Evolutionary conservation across 441 rosid genomes (phyloP), one percentile per base, ranked within the genome.

Genomic region (Pelargonium fulgidum): DNA sequence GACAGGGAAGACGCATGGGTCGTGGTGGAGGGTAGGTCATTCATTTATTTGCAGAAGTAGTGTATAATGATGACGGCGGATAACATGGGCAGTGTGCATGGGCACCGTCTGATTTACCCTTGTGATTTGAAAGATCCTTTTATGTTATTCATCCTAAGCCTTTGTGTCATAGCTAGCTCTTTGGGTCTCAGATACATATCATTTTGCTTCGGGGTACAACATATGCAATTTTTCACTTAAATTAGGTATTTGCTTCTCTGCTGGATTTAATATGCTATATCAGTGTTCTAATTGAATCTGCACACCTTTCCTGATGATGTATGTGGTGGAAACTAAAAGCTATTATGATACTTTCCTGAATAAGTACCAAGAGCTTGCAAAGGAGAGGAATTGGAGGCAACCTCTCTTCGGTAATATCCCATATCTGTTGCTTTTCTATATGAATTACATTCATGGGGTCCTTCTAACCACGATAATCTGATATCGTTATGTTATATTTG

Each of bases 11-110:
- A 78, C 93, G 96, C 79, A 70, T 93, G 81, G 98, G 97, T 67
- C 96, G 97, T 74, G 96, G 96, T 29, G 96, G 97, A 75, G 97
- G 96, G 98, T 93, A 79, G 56, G 88, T 75, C 68, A 11, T 12
- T 61, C 45, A 66, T 68, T 62, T 19, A 6, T 11, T 48, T 42
- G 33, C 61, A 17, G 61, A 41, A n/a, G 16, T 58, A 4, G n/a
- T 5, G 41, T 33, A 65, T 65, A 14, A 5, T 52, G 64, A 26
- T 61, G 45, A 76, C 10, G 42, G 45, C 63, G 70, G 72, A 0
- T 52, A 13, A 64, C 7, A 48, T 48, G 14, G 19, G 0, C 16
- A 48, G n/a, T 16, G 7, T 48, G 16, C 17, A 48, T 48, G 7
- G 0, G 17, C n/a, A 0, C n/a, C 14, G 6, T 48, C 17, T 2